Conservation (phyloP, 495 filamentous ascomycete genomes). For the Chlorociboria aeruginascens region DNA sequence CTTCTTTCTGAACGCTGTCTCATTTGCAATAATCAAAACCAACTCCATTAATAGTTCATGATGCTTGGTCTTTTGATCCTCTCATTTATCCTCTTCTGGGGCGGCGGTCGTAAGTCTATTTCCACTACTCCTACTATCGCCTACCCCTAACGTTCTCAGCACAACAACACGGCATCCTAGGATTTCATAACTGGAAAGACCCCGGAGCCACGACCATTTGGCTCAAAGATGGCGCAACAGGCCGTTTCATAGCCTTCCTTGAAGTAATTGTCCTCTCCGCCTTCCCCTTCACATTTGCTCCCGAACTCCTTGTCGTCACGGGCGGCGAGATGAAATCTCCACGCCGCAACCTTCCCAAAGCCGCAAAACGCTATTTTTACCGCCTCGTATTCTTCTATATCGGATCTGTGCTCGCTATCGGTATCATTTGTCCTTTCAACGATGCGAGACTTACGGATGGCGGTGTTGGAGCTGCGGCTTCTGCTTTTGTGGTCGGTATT, state of each 20-base stretch:
- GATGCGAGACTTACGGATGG: slow-evolving; percentile 39
- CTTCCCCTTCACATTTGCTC: slow-evolving; percentile 45
- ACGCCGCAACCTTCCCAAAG: slow-evolving; percentile 36
- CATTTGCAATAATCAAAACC: too few species aligned
- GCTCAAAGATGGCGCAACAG: slow-evolving; percentile 22
- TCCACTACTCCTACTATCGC: neutral
- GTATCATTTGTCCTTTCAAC: slow-evolving; percentile 42
- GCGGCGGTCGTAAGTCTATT: slow-evolving; percentile 53
- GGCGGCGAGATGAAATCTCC: slow-evolving; percentile 32
- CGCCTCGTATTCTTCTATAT: slow-evolving; percentile 47
- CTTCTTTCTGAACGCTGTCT: too few species aligned
- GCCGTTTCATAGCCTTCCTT: slow-evolving; percentile 27
- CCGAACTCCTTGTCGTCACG: slow-evolving; percentile 43
- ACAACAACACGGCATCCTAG: slow-evolving; percentile 45
- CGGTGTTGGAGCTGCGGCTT: slow-evolving; percentile 40
- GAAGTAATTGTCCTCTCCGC: slow-evolving; percentile 33
- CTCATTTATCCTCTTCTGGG: slow-evolving; percentile 57
- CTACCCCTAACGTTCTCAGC: neutral
- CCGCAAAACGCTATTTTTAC: slow-evolving; percentile 34
- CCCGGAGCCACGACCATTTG: slow-evolving; percentile 41
- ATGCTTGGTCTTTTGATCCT: slow-evolving; percentile 56
- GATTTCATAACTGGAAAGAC: slow-evolving; percentile 69
- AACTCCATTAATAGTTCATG: slow-evolving; percentile 24
- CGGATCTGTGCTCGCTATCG: slow-evolving; percentile 39
- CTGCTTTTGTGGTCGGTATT: slow-evolving; percentile 49